Conservation (phyloP, 192 early-diverging fungal species). For the Coemansia sp. region DNA sequence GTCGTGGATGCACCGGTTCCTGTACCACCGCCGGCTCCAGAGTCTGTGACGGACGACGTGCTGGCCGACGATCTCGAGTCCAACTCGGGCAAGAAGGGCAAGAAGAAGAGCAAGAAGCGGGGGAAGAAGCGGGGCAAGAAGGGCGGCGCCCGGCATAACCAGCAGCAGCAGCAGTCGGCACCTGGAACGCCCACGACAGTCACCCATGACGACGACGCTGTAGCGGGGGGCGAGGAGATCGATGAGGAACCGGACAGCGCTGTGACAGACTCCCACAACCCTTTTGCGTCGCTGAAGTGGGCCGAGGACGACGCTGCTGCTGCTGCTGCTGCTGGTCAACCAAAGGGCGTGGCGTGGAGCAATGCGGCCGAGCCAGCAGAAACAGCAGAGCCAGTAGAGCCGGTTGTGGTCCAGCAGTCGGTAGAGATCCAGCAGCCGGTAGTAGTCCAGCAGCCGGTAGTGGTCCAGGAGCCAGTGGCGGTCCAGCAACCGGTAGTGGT, state of each 20-base stretch:
- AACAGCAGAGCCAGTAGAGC: neutral
- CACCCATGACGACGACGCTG: slow-evolving; percentile 12
- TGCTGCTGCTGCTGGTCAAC: neutral
- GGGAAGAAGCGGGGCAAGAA: slow-evolving; percentile 39
- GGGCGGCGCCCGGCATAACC: neutral
- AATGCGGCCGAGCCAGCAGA: neutral
- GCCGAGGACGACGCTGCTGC: slow-evolving; percentile 1
- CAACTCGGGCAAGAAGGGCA: slow-evolving; percentile 29
- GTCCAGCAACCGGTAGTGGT: neutral
- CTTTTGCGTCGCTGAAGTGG: slow-evolving; percentile 33
- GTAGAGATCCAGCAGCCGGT: too few relatives aligned
- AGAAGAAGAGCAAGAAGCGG: slow-evolving; percentile 45
- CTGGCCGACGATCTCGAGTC: slow-evolving; percentile 17
- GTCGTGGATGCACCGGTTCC: neutral
- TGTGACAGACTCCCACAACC: slow-evolving; percentile 26
- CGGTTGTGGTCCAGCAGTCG: too few relatives aligned
- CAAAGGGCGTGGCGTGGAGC: neutral
- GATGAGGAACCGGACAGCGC: neutral
- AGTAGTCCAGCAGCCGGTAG: too few relatives aligned
- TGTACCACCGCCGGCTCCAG: neutral
- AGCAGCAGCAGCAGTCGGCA: neutral
- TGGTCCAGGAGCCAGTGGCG: too few relatives aligned
- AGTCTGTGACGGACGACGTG: slow-evolving; percentile 2
- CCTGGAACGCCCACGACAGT: slow-evolving; percentile 5
- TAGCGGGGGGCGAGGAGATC: slow-evolving; percentile 3